Conservation (phyloP, 176 grass and related monocot genomes). For the Poa annua region DNA sequence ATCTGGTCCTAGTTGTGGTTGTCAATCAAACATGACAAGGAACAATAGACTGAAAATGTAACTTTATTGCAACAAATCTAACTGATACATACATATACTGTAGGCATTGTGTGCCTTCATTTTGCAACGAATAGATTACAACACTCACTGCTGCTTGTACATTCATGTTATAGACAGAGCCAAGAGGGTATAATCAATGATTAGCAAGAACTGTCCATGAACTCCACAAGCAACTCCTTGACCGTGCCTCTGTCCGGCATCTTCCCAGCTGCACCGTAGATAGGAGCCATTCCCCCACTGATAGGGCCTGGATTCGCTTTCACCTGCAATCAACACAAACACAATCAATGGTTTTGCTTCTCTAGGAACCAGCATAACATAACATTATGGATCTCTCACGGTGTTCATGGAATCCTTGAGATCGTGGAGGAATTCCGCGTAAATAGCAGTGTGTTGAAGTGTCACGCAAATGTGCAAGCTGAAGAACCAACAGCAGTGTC, state of each 20-base stretch:
- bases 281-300: slow-evolving; percentile 73
- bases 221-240: slow-evolving; percentile 87
- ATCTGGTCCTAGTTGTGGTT: not conserved
- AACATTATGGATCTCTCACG: slow-evolving; percentile 57
- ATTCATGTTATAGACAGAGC: not conserved
- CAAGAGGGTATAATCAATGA: not conserved
- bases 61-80: slow-evolving; percentile 35
- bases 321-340: slow-evolving; percentile 48
- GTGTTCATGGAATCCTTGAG: slow-evolving; percentile 66
- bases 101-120: not conserved
- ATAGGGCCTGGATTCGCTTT: slow-evolving; percentile 93
- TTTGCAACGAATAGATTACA: slow-evolving; percentile 6
- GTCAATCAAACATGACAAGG: not conserved
- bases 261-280: slow-evolving; percentile 92
- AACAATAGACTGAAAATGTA: slow-evolving; percentile 16
- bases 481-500: slow-evolving; percentile 29
- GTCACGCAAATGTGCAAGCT: slow-evolving; percentile 97
- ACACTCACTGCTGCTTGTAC: not conserved
- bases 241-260: slow-evolving; percentile 97
- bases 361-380: not conserved
- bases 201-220: slow-evolving; percentile 94
- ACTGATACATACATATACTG: slow-evolving; percentile 3
- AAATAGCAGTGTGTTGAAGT: slow-evolving; percentile 69
- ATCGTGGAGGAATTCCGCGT: slow-evolving; percentile 70
- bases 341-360: not conserved